Base-by-base conservation (phyloP, 352 stramenopile genomes). In the Pythium dissimile region DNA sequence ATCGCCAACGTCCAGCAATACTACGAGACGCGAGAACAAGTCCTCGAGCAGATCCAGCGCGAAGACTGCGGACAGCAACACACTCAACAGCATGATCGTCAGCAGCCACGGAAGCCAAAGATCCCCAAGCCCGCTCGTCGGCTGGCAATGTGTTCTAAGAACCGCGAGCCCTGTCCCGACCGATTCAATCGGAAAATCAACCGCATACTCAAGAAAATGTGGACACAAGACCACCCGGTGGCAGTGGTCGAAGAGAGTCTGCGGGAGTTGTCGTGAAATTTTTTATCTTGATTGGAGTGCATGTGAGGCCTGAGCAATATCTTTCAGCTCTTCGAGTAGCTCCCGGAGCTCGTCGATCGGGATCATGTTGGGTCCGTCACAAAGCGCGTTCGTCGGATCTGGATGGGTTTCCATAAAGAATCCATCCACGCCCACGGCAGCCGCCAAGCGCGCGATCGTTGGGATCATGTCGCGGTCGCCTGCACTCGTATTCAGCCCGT, bases 341-440 rank as follows among this genome's bases (percentile, higher is more conserved):
- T 69, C 67, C 32, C 86, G 61, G 1, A 94, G 70, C 37, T 89
- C 68, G 18, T 84, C 64, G 11, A 94, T 73, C 20, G 79, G 81
- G 23, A 90, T 57, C 83, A 91, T 92, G 30, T 78, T 93, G 20
- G 81, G 68, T 9, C 67, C 72, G 30, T 94, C 85, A 42, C 81
- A 91, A 7, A 89, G 67, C 10, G 82, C 85, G 1, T 61, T 58
- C 3, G 62, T 65, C 15, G 81, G 83, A 26, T 89, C 62, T n/a
- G 85, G 83, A 42, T 94, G 81, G n/a, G 85, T 94, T 66, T 95
- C 86, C 46, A 96, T 77, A 71, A 96, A 96, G 54, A 96, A 89
- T 3, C 86, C 87, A 49, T 95, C 75, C n/a, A 94, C 86, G 27
- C 87, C 86, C 10, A 94, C 84, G 8, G 86, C 86, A 2, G 83